Base-by-base conservation (phyloP, 2,329 filamentous ascomycete genomes). In the Delphinella strobiligena region DNA sequence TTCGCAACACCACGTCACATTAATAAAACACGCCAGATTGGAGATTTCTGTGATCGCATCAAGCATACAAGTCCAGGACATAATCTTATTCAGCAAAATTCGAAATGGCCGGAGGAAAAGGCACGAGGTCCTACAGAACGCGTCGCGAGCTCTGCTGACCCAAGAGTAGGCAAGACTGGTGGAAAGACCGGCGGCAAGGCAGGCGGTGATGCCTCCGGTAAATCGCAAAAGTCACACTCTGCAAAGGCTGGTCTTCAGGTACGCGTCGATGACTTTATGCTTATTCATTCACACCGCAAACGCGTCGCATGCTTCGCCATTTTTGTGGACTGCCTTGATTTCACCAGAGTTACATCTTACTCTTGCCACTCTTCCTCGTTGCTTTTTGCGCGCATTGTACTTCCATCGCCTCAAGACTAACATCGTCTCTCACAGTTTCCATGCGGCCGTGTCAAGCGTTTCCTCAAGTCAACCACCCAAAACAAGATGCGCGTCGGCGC, bases 401-500 rank as follows among this genome's bases (percentile, higher is more conserved):
- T 27, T 12, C 22, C n/a, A n/a, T n/a, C n/a, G 14, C 12, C 27
- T 30, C 34, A 12, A 14, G 15, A 9, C 19, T 19, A 35, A 18
- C 36, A 15, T 19, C n/a, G 14, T 17, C 14, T 18, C 16, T 19
- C 14, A 19, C 61, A 98, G 91, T 98, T 98, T 64, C 91, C 91
- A 46, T 98, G 91, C 63, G 91, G 91, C 68, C 91, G 91, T 81
- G 91, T 98, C 67, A 98, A 98, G 82, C 88, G 91, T 71, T 96
- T 96, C 72, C 74, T 98, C 61, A 95, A 96, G 78, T 87, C 86
- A 66, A 95, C 95, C 70, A 96, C 91, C 36, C 91, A 96, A 63
- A 93, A 95, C 70, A 96, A 96, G 74, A 96, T 95, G 85, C 89
- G 91, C 67, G 93, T 98, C 51, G 91, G 91, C 55, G 91, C 89